Conservation (phyloP, 2,329 filamentous ascomycete genomes). For the Thielaviopsis cerberus region DNA sequence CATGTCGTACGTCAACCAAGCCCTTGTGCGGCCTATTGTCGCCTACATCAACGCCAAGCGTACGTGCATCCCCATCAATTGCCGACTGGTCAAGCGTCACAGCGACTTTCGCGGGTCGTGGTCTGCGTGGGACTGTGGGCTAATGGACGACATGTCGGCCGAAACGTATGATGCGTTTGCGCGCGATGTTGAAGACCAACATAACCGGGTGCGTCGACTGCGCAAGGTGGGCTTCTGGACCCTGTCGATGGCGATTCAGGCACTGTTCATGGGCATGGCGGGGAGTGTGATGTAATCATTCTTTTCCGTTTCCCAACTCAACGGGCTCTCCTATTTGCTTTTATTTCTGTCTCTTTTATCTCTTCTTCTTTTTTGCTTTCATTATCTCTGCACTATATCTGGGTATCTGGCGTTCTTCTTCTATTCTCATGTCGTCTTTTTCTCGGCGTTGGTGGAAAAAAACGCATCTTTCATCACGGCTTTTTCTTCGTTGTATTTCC, state of each 20-base stretch:
- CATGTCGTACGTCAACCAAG: constrained; percentile 89
- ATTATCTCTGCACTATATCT: neutral
- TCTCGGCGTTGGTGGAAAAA: neutral
- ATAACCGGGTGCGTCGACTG: constrained; percentile 67
- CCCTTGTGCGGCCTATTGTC: constrained; percentile 84
- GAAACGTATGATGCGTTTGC: constrained; percentile 94
- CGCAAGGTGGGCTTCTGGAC: constrained; percentile 97
- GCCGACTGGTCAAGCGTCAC: constrained; percentile 76
- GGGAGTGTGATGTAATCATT: constrained; percentile 45
- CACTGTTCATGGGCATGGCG: constrained; percentile 84
- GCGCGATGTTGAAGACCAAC: constrained; percentile 72
- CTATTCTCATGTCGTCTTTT: neutral
- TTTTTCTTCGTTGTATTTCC: neutral
- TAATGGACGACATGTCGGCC: constrained; percentile 83
- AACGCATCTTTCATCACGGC: neutral
- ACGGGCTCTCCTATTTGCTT: neutral
- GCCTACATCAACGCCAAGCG: constrained; percentile 93
- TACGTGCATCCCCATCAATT: constrained; percentile 89
- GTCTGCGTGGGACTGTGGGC: constrained; percentile 80
- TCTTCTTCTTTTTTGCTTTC: too few relatives aligned
- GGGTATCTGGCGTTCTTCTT: neutral
- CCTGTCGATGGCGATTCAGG: constrained; percentile 76
- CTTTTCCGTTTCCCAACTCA: neutral
- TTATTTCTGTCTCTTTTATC: neutral
- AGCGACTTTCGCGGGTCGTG: constrained; percentile 88